Percentiles rank a stretch among this genome's conserved stretches.
Evolutionary conservation across 768 basidiomycete species (phyloP).

Genomic region (Boletus reticuloceps): DNA sequence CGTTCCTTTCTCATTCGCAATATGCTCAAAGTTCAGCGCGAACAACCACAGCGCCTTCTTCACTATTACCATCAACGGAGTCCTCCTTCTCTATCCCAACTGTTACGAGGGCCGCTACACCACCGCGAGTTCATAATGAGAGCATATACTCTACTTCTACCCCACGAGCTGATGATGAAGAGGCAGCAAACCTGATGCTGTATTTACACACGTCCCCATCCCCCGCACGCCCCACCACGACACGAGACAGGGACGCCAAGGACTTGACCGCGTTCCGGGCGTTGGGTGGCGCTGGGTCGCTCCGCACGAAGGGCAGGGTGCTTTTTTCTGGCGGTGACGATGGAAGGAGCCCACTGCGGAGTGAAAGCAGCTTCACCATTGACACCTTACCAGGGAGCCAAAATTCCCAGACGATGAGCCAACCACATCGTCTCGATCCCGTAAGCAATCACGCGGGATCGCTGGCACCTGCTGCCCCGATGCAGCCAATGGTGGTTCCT

Average conservation of each 20-base stretch:
- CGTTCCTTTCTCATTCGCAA: constrained; percentile 58
- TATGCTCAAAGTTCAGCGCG: constrained; percentile 68
- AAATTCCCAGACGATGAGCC: constrained; percentile 19
- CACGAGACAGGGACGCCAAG: constrained; percentile 42
- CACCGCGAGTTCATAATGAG: constrained; percentile 32
- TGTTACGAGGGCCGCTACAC: constrained; percentile 30
- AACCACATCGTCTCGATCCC: constrained; percentile 17
- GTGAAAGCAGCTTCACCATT: constrained; percentile 26
- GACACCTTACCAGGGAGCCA: constrained; percentile 28
- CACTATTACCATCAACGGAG: constrained; percentile 39
- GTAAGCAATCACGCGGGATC: constrained; percentile 12
- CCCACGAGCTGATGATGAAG: constrained; percentile 62
- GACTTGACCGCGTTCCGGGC: constrained; percentile 58
- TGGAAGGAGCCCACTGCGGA: constrained; percentile 25
- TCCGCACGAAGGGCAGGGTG: constrained; percentile 65
- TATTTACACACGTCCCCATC: constrained; percentile 85
- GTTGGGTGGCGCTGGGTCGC: constrained; percentile 44
- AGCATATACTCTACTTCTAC: constrained; percentile 47
- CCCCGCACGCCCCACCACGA: constrained; percentile 57
- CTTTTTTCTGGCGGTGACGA: constrained; percentile 54
- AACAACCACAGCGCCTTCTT: constrained; percentile 41
- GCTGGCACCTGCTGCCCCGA: constrained; percentile 25
- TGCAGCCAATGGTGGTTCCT: constrained; percentile 33
- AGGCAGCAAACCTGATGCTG: constrained; percentile 85
- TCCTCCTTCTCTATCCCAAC: constrained; percentile 34